Conservation (phyloP, 163 green algal species). For the Volvox carteri region DNA sequence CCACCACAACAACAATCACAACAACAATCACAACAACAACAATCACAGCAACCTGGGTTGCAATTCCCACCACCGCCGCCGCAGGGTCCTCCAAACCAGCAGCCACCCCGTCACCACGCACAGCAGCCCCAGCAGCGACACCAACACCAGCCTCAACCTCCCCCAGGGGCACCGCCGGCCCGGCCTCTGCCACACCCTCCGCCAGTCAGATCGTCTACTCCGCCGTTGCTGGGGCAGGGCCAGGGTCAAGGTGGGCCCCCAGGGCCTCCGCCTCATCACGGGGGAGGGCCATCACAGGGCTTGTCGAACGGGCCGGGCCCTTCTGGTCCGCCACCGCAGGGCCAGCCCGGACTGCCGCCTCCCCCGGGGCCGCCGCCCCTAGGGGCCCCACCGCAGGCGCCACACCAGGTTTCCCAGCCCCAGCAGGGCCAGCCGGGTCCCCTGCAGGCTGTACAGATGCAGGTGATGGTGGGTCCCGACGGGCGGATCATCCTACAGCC, state of each 20-base stretch:
- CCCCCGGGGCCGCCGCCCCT: neutral
- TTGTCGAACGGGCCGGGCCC: neutral
- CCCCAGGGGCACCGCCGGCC: neutral
- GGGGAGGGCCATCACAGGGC: neutral
- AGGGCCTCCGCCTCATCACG: neutral
- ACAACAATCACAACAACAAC: too few relatives aligned
- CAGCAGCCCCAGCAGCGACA: neutral
- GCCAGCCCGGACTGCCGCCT: neutral
- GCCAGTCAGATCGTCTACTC: neutral
- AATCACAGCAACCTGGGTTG: too few relatives aligned
- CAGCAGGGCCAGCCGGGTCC: neutral
- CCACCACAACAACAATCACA: too few relatives aligned
- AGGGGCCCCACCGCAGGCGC: neutral
- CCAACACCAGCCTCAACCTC: neutral
- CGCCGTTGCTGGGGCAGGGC: neutral
- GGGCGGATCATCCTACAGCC: conserved; percentile 18
- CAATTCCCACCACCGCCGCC: too few relatives aligned
- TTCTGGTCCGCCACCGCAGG: neutral
- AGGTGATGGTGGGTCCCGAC: conserved; percentile 22
- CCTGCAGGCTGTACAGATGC: neutral
- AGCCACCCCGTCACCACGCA: neutral
- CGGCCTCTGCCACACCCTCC: neutral
- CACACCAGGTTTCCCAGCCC: neutral
- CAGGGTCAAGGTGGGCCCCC: neutral
- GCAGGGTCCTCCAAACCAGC: too few relatives aligned